Base-by-base conservation (phyloP, 805 yeast genomes). In the Pichia occidentalis region DNA sequence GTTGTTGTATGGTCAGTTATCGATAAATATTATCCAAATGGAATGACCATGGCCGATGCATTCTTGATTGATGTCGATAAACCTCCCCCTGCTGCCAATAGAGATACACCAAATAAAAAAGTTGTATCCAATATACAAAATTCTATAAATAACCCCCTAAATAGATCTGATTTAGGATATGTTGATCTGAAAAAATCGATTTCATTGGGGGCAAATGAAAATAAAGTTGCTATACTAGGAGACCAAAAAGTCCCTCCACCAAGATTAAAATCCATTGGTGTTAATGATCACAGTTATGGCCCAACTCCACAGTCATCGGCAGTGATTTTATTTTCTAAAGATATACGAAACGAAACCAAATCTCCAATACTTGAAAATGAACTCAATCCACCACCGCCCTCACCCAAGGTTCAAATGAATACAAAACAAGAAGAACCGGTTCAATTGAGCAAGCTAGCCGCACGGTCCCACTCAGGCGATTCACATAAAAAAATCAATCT, bases 21-120 rank as follows among this genome's bases (percentile, higher is more conserved):
- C 7, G 87, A 82, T 42, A 61, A 61, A 16, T 71, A 68, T 48
- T 83, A 62, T 51, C 85, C 87, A 0, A 54, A 63, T n/a, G 85
- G 86, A 0, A 83, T 81, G 87, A 46, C 56, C 2, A 71, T 80
- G 68, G 60, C 63, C 13, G 85, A 80, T 34, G 81, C 90, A 0
- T 64, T 83, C 22, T 54, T 80, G 2, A 67, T 82, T 11, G 83
- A 72, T n/a, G 57, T 21, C 2, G 18, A 11, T 5, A 26, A 17
- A 17, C 14, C 31, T 8, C 65, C 0, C 69, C 73, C 11, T 42
- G 45, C 18, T 46, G 49, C 12, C 12, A 9, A 9, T 12, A 23
- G 25, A 9, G 11, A 23, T 9, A 23, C 25, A 23, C 12, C 25
- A 23, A 23, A 23, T 9, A 12, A 9, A 12, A 9, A 23, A 23